Evolutionary conservation across 192 early-diverging fungal species (phyloP).

Genomic region (Spinellus fusiger): DNA sequence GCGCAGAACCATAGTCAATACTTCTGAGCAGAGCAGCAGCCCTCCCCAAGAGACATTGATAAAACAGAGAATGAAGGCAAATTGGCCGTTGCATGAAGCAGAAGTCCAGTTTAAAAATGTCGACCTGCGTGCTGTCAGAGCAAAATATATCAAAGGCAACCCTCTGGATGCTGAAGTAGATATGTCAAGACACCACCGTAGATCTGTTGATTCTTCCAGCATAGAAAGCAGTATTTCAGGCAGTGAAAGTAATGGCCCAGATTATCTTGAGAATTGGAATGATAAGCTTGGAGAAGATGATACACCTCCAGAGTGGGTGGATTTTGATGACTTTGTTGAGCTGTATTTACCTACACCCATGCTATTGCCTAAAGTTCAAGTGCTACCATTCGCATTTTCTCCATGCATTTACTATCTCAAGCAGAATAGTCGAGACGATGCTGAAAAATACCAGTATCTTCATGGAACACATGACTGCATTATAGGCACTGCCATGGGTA

Average conservation of each 20-base stretch:
- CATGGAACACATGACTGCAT: conserved; percentile 38
- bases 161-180: background rate
- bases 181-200: background rate
- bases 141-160: conserved; percentile 3
- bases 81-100: conserved; percentile 35
- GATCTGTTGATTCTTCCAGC: background rate
- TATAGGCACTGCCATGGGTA: conserved; percentile 33
- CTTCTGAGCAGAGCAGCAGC: no score
- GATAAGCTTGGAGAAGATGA: conserved; percentile 5
- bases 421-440: conserved; percentile 29
- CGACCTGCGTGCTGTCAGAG: conserved; percentile 30
- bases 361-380: conserved; percentile 27
- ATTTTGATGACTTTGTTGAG: conserved; percentile 50
- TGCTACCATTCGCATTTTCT: conserved; percentile 54
- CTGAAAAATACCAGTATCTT: conserved; percentile 26
- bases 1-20: conserved; percentile 17
- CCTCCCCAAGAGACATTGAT: conserved; percentile 23
- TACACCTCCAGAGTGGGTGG: conserved; percentile 36
- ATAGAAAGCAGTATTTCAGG: background rate
- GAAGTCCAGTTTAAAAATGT: conserved; percentile 33
- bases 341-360: conserved; percentile 28
- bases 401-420: conserved; percentile 52
- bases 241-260: background rate
- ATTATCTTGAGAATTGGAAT: conserved; percentile 13
- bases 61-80: conserved; percentile 23